Percentiles rank a stretch among this genome's conserved stretches.
phyloP scores from a whole-genome alignment of 2,329 filamentous ascomycete genomes.

The Aspergillus unguis region DNA sequence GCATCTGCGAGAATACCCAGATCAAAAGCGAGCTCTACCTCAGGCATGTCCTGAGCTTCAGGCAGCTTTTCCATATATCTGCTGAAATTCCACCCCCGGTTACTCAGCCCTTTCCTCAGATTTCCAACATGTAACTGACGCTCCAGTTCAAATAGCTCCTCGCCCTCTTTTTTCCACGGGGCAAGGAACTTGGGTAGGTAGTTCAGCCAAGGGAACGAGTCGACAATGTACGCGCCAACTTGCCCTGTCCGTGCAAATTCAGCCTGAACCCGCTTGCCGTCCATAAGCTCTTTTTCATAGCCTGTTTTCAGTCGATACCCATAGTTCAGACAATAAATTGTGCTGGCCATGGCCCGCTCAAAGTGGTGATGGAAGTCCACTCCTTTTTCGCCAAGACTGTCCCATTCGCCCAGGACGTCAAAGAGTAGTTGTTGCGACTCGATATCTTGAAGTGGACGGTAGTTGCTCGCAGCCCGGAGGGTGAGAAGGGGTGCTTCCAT shows the following conservation, averaged over 20 bases:
- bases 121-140: background rate
- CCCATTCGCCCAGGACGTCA: background rate
- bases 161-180: slow-evolving; percentile 1
- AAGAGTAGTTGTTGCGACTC: slow-evolving; percentile 2
- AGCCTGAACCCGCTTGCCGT: background rate
- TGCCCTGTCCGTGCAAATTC: background rate
- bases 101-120: background rate
- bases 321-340: background rate
- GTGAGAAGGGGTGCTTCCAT: background rate
- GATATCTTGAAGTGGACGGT: background rate
- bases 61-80: background rate
- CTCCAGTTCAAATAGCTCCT: background rate
- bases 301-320: background rate
- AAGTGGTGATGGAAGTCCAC: background rate
- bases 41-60: background rate
- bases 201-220: background rate
- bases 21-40: background rate
- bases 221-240: background rate
- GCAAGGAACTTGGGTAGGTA: background rate
- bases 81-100: background rate
- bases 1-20: background rate
- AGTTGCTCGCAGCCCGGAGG: background rate
- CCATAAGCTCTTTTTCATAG: background rate
- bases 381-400: background rate
- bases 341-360: slow-evolving; percentile 1